Percentiles rank a stretch among this genome's conserved stretches.
phyloP scores from a whole-genome alignment of 202 grass and related monocot species.

The Thinopyrum obtusiflorum region DNA sequence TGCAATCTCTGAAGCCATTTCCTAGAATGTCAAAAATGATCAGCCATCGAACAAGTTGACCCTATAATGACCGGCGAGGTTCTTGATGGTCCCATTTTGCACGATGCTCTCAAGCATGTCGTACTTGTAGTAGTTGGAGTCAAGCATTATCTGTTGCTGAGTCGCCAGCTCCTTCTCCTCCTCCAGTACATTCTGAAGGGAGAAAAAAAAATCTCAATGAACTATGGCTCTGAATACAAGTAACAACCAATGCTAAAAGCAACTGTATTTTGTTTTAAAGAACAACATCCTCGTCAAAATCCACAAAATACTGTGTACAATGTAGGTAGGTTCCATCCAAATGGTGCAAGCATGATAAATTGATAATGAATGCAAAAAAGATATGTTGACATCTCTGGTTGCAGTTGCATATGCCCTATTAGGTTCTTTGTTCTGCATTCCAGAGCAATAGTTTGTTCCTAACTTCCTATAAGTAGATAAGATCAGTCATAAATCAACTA shows the following conservation, averaged over 20 bases:
- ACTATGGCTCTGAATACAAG: not conserved
- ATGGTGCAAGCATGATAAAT: not conserved
- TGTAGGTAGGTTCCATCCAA: not conserved
- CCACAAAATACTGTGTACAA: not conserved
- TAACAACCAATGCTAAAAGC: not conserved
- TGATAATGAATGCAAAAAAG: not conserved
- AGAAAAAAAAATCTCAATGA: not conserved
- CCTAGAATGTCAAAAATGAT: slow-evolving; percentile 4
- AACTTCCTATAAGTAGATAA: too few species aligned
- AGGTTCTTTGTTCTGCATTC: not conserved
- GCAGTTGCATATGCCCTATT: not conserved
- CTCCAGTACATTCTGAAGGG: slow-evolving; percentile 43
- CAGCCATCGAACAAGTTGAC: slow-evolving; percentile 30
- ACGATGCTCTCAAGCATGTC: slow-evolving; percentile 45
- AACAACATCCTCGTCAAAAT: slow-evolving; percentile 11
- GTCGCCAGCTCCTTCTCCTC: slow-evolving; percentile 46
- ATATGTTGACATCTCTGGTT: not conserved
- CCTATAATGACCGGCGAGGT: slow-evolving; percentile 40
- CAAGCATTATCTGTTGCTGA: slow-evolving; percentile 42
- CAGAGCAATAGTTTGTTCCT: not conserved
- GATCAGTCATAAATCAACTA: not conserved
- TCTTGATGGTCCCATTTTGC: slow-evolving; percentile 19
- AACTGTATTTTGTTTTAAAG: not conserved
- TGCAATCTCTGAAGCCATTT: not conserved
- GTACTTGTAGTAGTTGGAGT: slow-evolving; percentile 50